phyloP scores from a whole-genome alignment of 805 yeast species.

The Jamesozyma rosinii region DNA sequence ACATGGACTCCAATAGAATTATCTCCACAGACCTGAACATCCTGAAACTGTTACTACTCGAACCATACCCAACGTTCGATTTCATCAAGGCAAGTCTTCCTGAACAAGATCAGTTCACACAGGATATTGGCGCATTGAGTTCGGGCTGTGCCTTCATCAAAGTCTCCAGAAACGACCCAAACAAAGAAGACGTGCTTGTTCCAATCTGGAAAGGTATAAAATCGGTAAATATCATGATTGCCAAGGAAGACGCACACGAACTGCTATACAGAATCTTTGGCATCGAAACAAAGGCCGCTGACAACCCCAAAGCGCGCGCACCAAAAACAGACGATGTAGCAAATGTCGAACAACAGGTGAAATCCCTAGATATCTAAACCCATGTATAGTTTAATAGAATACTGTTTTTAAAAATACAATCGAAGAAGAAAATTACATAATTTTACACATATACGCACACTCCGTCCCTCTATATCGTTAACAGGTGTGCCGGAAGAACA shows the following conservation, averaged over 20 bases:
- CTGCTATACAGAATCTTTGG: slow-evolving; percentile 75
- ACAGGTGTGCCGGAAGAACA: neutral
- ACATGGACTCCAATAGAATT: slow-evolving; percentile 54
- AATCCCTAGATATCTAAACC: too few species aligned
- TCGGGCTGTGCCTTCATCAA: slow-evolving; percentile 82
- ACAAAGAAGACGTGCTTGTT: slow-evolving; percentile 57
- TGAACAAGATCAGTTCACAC: slow-evolving; percentile 41
- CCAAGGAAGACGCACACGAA: slow-evolving; percentile 86
- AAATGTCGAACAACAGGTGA: neutral
- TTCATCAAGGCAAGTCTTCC: slow-evolving; percentile 34
- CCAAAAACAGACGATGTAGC: neutral
- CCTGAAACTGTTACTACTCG: slow-evolving; percentile 56
- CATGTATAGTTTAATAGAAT: too few species aligned
- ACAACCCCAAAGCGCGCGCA: slow-evolving; percentile 6
- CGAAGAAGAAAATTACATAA: neutral
- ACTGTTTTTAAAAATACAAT: slow-evolving; percentile 1
- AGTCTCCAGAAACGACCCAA: slow-evolving; percentile 45
- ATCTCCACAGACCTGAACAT: slow-evolving; percentile 45
- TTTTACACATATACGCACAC: neutral
- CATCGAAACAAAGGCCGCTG: slow-evolving; percentile 39
- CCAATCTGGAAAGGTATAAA: slow-evolving; percentile 89
- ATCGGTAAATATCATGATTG: slow-evolving; percentile 84
- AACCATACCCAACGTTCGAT: slow-evolving; percentile 70
- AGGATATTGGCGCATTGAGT: slow-evolving; percentile 41
- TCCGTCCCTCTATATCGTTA: neutral